Conservation (phyloP, 257 asterid genomes). For the Rauvolfia tetraphylla region DNA sequence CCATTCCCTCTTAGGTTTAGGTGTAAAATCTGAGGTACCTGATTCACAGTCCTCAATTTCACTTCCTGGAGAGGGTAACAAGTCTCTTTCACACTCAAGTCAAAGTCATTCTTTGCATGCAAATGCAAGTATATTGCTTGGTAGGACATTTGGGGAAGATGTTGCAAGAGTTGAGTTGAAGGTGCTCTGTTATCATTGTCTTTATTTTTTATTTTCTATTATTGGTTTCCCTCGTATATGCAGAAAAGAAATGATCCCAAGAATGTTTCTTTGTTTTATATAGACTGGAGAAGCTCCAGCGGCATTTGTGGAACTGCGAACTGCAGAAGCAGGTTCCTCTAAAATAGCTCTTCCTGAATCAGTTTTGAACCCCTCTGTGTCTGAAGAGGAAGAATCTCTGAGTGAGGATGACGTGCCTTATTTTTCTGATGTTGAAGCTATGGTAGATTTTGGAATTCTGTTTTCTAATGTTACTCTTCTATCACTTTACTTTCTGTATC, state of each 20-base stretch:
- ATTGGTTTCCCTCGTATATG: not conserved
- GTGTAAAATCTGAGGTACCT: conserved; percentile 40
- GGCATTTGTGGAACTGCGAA: conserved; percentile 33
- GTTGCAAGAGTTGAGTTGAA: conserved; percentile 38
- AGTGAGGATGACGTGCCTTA: conserved; percentile 84
- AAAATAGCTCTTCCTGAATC: conserved; percentile 37
- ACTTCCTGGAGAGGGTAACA: conserved; percentile 41
- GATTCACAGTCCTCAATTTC: conserved; percentile 30
- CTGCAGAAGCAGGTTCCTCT: conserved; percentile 41
- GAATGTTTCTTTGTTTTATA: conserved; percentile 19
- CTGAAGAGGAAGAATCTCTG: conserved; percentile 59
- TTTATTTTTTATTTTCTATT: conserved; percentile 1
- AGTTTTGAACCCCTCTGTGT: conserved; percentile 38
- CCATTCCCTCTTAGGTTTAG: conserved; percentile 32
- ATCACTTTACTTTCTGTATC: conserved; percentile 6
- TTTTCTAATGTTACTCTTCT: conserved; percentile 16
- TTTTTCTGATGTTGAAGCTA: conserved; percentile 93
- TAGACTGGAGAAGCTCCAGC: conserved; percentile 50
- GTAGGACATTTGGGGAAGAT: conserved; percentile 39
- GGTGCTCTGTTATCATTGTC: conserved; percentile 29
- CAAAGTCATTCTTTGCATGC: conserved; percentile 37
- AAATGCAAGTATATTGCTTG: conserved; percentile 28
- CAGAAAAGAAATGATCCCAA: conserved; percentile 1
- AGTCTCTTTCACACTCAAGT: conserved; percentile 33
- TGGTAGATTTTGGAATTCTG: conserved; percentile 50